Conservation (phyloP, 75 land plant genomes). For the Isoetes taiwanensis region DNA sequence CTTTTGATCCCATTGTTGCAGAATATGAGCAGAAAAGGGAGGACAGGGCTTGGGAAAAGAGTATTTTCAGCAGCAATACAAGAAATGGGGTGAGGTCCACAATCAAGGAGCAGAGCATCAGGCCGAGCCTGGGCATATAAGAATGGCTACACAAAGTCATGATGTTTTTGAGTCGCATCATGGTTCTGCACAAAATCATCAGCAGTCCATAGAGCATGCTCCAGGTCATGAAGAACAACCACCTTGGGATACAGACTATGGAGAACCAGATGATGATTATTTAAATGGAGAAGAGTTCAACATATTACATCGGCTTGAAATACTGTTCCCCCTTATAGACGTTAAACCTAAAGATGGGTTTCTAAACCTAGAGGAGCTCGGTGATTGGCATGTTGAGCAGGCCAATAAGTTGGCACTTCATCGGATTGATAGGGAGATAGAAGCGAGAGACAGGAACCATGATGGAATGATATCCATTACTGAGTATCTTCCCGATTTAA, state of each 20-base stretch:
- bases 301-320: constrained; percentile 37
- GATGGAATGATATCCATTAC: constrained; percentile 60
- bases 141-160: background rate
- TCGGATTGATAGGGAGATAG: constrained; percentile 64
- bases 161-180: background rate
- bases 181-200: too few species aligned
- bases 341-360: constrained; percentile 49
- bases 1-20: constrained; percentile 87
- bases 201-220: constrained; percentile 9
- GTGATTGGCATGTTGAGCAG: constrained; percentile 54
- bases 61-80: constrained; percentile 26
- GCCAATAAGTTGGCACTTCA: constrained; percentile 46
- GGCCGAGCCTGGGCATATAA: constrained; percentile 15
- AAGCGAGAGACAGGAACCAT: constrained; percentile 60
- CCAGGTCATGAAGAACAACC: constrained; percentile 16
- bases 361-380: constrained; percentile 43
- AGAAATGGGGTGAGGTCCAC: constrained; percentile 14
- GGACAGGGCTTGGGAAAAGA: constrained; percentile 74
- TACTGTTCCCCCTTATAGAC: constrained; percentile 69
- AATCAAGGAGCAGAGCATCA: constrained; percentile 14
- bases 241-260: constrained; percentile 50
- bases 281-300: constrained; percentile 83
- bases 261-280: constrained; percentile 60
- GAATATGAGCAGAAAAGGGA: constrained; percentile 57
- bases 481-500: constrained; percentile 68